Base-by-base conservation (phyloP, 768 basidiomycete species). In the Lactarius hengduanensis region DNA sequence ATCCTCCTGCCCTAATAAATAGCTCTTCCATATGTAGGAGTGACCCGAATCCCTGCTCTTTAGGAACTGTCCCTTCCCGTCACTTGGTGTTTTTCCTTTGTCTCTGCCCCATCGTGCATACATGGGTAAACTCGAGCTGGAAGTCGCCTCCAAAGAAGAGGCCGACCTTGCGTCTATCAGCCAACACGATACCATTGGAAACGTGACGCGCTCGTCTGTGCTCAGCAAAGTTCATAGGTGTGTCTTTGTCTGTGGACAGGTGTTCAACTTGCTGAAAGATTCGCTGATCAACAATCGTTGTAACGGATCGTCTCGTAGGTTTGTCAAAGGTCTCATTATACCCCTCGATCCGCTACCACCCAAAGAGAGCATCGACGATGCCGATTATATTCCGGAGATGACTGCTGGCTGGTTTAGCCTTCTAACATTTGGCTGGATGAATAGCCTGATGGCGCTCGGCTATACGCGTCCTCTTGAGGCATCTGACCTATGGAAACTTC, bases 381-480 rank as follows among this genome's bases (percentile, higher is more conserved):
- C 26, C 26, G 26, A 28, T 28, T 28, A 28, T 28, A 28, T 28
- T 28, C 26, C 26, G 26, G 26, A 28, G 26, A 28, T 28, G 26
- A 28, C 26, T 28, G 26, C 26, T 28, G 26, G 26, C 26, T 28
- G 26, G 74, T 81, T 86, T 67, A 82, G 79, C 69, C 72, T 83
- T 9, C 69, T 92, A 4, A 87, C 85, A 38, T 96, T 94, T 70
- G 76, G 76, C 54, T 95, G 94, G 93, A 81, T 95, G 22, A 86
- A 86, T 3, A 83, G 85, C 3, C 76, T 95, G 26, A 81, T 96
- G 68, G 75, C 78, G 15, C 78, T 94, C 16, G 94, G 94, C 8
- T 94, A 93, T 72, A 82, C 85, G 8, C 84, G 94, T 8, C 91
- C 94, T 0, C 81, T 96, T 3, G 89, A 94, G 72, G 86, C 87